Evolutionary conservation across 2,329 filamentous ascomycete genomes (phyloP), one percentile per base, ranked within the genome.

Genomic region (Drechslerella dactyloides): DNA sequence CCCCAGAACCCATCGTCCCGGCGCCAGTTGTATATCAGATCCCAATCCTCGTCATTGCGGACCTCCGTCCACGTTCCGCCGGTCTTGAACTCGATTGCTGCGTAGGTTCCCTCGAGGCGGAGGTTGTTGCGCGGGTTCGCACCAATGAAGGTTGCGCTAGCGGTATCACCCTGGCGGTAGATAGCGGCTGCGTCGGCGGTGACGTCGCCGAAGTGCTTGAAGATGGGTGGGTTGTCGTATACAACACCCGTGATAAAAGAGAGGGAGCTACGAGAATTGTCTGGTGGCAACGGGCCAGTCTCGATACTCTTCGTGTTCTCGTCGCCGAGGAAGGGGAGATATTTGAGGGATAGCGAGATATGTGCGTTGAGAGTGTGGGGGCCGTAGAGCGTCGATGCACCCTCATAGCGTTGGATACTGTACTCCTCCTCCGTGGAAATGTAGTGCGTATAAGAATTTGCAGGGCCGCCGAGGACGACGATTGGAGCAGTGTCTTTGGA

Each of bases 101-200:
- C 88, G 79, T 87, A 97, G 0, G 91, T 96, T 1, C 83, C 84
- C 76, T 90, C 93, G 1, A 91, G 85, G 1, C 87, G 85, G 30
- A 97, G 85, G 74, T 96, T 90, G 79, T 97, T 97, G 30, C 93
- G 85, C 15, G 93, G 93, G 77, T 96, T 96, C 0, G 93, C 93
- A 15, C 89, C 93, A 1, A 93, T 85, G 79, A 97, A 97, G 0
- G 83, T 87, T 0, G 84, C 89, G 15, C 81, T 84, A 54, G 93
- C 85, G 2, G 82, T 81, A 33, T 85, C 83, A 2, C 91, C 90
- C 7, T 84, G 80, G 0, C 79, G 74, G 78, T 90, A 91, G 0
- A 81, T 80, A 10, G 83, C 77, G 0, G 56, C 48, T 0, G 85
- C 83, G 53, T 88, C 83, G 0, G 80, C 80, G 27, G 86, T 79